These are phyloP conservation scores for Candida alai DNA, from an alignment of 805 yeast species.

Conservation along the genomic window DNA sequence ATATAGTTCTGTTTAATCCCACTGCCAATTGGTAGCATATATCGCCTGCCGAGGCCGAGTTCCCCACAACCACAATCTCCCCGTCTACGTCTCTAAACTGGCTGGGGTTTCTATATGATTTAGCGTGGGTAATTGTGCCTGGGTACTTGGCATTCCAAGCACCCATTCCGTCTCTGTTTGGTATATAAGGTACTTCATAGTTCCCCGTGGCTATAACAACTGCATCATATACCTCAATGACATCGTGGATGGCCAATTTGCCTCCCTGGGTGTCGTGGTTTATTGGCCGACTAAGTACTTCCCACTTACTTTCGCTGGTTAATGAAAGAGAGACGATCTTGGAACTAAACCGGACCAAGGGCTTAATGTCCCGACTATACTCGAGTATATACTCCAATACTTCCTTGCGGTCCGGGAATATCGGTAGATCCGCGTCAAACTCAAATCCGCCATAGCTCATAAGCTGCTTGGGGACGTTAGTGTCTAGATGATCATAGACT, in stretches of 20 bases:
- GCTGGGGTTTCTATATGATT: constrained; percentile 19
- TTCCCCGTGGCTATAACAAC: constrained; percentile 40
- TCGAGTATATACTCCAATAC: constrained; percentile 57
- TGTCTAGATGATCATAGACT: constrained; percentile 59
- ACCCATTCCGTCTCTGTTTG: constrained; percentile 19
- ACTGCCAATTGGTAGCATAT: constrained; percentile 25
- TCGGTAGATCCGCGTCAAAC: constrained; percentile 26
- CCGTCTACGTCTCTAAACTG: constrained; percentile 23
- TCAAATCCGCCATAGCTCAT: constrained; percentile 48
- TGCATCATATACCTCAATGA: constrained; percentile 26
- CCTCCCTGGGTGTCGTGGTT: constrained; percentile 1
- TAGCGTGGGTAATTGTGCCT: constrained; percentile 24
- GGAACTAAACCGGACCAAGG: constrained; percentile 13
- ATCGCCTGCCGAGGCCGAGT: constrained; percentile 17
- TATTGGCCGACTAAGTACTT: constrained; percentile 7
- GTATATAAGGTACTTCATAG: constrained; percentile 29
- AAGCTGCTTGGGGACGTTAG: constrained; percentile 58
- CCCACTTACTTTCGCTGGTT: constrained; percentile 11
- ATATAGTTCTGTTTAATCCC: constrained; percentile 17
- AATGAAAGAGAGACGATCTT: constrained; percentile 14
- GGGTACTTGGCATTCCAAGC: constrained; percentile 25
- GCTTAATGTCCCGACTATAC: constrained; percentile 40
- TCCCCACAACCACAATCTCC: constrained; percentile 24
- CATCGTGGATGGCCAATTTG: constrained; percentile 6
- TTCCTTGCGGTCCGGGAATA: constrained; percentile 58